Conservation (phyloP, 768 basidiomycete genomes). For the Tephrocybe sp. region DNA sequence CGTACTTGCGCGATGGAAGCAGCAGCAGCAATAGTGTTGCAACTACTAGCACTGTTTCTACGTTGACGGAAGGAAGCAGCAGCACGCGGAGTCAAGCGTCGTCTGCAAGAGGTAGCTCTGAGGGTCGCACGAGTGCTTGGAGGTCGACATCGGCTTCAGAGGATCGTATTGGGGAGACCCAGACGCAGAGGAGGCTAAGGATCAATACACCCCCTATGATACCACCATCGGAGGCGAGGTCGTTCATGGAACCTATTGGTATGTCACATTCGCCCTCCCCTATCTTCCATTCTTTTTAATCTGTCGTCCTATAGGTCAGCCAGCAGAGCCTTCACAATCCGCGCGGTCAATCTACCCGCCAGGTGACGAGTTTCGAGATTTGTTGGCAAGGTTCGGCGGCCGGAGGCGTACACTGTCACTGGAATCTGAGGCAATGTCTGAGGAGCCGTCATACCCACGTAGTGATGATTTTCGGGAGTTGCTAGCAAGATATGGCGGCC, state of each 20-base stretch:
- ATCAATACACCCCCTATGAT: constrained; percentile 3
- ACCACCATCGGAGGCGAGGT: constrained; percentile 7
- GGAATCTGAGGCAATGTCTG: too few species aligned
- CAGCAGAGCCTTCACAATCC: too few species aligned
- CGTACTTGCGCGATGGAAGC: constrained; percentile 8
- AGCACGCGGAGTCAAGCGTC: not conserved
- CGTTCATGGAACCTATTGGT: constrained; percentile 4
- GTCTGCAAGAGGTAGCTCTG: not conserved
- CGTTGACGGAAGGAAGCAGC: not conserved
- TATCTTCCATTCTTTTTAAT: not conserved
- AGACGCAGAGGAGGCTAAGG: not conserved
- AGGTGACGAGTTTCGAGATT: too few species aligned
- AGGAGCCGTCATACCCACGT: not conserved
- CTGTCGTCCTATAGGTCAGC: too few species aligned
- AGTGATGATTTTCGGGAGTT: not conserved
- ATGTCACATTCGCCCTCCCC: not conserved
- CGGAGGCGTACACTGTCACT: too few species aligned
- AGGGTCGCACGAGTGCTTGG: constrained; percentile 8
- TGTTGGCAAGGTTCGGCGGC: too few species aligned
- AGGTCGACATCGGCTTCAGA: not conserved
- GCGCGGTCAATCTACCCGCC: too few species aligned
- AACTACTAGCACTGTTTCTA: not conserved
- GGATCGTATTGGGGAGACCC: not conserved
- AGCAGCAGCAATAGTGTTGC: not conserved
- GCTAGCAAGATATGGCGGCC: not conserved